Evolutionary conservation across 371 early-diverging fungal genomes (phyloP), one percentile per base, ranked within the genome.

Genomic region (Dentiscutata heterogama): DNA sequence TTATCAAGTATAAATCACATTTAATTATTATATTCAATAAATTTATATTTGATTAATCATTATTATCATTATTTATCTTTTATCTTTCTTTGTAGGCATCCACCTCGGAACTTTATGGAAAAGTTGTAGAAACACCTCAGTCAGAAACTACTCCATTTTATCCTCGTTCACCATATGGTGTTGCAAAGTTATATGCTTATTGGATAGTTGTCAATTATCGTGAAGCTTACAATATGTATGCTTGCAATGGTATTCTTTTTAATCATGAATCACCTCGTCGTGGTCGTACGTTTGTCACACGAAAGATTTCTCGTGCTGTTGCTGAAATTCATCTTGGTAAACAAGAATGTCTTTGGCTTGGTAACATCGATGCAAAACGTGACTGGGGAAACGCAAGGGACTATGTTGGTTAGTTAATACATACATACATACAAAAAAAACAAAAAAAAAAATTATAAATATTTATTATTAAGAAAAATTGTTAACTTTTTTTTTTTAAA

Each of bases 321-420:
- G 95, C 96, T 35, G 89, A 91, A 85, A 95, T 96, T 80, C 90
- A 91, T 78, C 85, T 93, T 71, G 93, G 93, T 51, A 89, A 90
- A 82, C 91, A 94, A 83, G 89, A 92, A 29, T 93, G 94, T 85
- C 78, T 96, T 29, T 93, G 93, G 84, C 86, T 96, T 10, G 96
- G 96, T 82, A 96, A 96, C 86, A 88, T 96, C 58, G 95, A 96
- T 85, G 92, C 96, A 67, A 92, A 92, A 88, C 92, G 96, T 87
- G 95, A 95, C 88, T 96, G 96, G 96, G 96, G 96, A 72, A 95
- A 96, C 85, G 96, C 95, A 25, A 89, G 92, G 70, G 96, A 96
- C 84, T 96, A 96, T 84, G 88, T 95, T 82, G 94, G 88, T 83
- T 83, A 86, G 53, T 50, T 42, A 65, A 35, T n/a, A n/a, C 39